Conservation (phyloP, 2,329 filamentous ascomycete genomes). For the Pseudogymnoascus sp. region DNA sequence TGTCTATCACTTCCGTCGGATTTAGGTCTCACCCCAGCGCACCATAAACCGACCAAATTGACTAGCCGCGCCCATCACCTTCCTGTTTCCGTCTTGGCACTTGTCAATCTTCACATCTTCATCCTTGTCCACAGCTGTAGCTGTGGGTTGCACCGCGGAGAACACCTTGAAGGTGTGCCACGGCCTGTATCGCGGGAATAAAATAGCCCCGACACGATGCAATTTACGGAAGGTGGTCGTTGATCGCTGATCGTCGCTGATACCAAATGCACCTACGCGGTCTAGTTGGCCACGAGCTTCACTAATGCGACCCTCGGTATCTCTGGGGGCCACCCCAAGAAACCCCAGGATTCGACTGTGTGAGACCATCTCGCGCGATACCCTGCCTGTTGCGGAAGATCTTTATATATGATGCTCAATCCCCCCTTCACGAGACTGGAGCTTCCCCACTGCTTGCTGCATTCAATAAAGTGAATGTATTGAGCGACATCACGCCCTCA, state of each 20-base stretch:
- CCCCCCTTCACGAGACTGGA: not conserved
- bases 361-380: not conserved
- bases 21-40: not conserved
- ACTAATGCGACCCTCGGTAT: not conserved
- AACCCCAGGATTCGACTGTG: not conserved
- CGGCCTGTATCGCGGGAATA: not conserved
- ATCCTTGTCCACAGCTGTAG: not conserved
- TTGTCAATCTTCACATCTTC: not conserved
- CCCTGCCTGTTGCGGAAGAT: not conserved
- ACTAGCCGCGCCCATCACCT: not conserved
- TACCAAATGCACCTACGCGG: not conserved
- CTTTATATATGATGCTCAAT: not conserved
- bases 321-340: not conserved
- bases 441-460: not conserved
- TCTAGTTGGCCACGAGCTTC: not conserved
- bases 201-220: not conserved
- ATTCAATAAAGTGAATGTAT: not conserved
- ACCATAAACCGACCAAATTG: not conserved
- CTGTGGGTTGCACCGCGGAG: not conserved
- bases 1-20: not conserved
- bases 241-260: not conserved
- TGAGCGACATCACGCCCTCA: not conserved
- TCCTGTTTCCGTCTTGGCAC: conserved; percentile 3
- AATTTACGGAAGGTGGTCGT: not conserved
- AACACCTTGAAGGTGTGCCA: not conserved